These are phyloP conservation scores for Creolimax fragrantissima DNA, from an alignment of 78 protist genomes.

Conservation along the genomic window DNA sequence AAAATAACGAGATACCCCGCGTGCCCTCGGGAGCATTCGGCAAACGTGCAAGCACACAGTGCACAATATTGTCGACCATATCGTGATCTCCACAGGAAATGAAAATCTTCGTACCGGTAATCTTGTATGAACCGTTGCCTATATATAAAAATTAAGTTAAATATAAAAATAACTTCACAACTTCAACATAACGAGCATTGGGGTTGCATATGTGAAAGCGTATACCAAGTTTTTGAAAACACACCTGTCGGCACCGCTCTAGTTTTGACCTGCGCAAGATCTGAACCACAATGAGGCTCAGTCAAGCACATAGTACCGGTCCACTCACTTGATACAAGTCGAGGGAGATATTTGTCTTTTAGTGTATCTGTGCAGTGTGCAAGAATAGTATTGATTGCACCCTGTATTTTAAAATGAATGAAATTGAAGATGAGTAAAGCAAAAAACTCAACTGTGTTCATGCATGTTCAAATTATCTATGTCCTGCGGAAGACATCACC, in stretches of 20 bases:
- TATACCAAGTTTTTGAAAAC: too few relatives aligned
- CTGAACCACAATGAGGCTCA: slow-evolving; percentile 47
- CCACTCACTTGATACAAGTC: slow-evolving; percentile 4
- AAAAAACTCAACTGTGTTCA: too few relatives aligned
- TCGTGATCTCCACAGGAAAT: slow-evolving; percentile 44
- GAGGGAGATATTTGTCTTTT: slow-evolving; percentile 17
- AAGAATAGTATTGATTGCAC: background rate
- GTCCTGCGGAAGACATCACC: too few relatives aligned
- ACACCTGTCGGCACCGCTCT: slow-evolving; percentile 12
- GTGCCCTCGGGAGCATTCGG: slow-evolving; percentile 24
- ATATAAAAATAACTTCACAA: too few relatives aligned
- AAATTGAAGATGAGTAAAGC: too few relatives aligned
- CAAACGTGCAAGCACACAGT: slow-evolving; percentile 25
- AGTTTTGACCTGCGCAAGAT: slow-evolving; percentile 34
- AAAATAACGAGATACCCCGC: slow-evolving; percentile 37
- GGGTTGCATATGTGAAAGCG: too few relatives aligned
- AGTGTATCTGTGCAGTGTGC: slow-evolving; percentile 4
- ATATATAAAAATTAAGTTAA: too few relatives aligned
- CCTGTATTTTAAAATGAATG: background rate
- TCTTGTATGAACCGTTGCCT: slow-evolving; percentile 15
- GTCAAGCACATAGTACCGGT: slow-evolving; percentile 51
- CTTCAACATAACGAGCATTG: too few relatives aligned
- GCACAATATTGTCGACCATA: slow-evolving; percentile 25
- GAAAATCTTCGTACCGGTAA: slow-evolving; percentile 49
- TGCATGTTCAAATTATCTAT: too few relatives aligned